A percentile compares a stretch with the other conserved stretches of the same genome.
These are phyloP conservation scores for Dillenia suffruticosa DNA, from an alignment of 164 flowering plant species.

Conservation along the genomic window DNA sequence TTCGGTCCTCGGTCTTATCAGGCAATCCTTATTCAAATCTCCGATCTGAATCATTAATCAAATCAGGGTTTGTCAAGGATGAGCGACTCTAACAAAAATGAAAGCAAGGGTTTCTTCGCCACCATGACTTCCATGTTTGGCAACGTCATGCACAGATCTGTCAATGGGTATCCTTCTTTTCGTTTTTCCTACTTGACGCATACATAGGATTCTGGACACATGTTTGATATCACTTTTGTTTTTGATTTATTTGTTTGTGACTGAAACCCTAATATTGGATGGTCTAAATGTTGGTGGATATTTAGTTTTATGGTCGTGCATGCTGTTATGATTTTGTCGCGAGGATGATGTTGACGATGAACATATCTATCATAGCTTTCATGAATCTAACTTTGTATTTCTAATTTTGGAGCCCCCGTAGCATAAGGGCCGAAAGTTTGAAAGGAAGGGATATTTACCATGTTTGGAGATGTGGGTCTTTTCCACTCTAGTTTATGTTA, in stretches of 20 bases:
- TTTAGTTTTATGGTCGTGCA: not conserved
- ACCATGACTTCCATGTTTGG: constrained; percentile 57
- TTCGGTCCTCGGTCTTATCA: no score
- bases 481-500: no score
- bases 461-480: no score
- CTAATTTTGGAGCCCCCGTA: no score
- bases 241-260: not conserved
- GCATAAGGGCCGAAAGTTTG: no score
- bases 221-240: not conserved
- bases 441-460: no score
- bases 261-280: no score
- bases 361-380: no score
- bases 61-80: constrained; percentile 5
- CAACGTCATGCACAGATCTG: constrained; percentile 63
- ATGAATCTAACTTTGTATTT: no score
- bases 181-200: not conserved
- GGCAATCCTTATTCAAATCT: no score
- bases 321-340: not conserved
- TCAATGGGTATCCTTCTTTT: constrained; percentile 41
- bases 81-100: constrained; percentile 32
- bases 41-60: no score
- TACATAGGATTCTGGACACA: not conserved
- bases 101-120: constrained; percentile 51
- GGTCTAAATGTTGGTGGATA: not conserved
- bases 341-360: no score